Conservation (phyloP, 108 stramenopile genomes). For the Cylindrotheca closterium region DNA sequence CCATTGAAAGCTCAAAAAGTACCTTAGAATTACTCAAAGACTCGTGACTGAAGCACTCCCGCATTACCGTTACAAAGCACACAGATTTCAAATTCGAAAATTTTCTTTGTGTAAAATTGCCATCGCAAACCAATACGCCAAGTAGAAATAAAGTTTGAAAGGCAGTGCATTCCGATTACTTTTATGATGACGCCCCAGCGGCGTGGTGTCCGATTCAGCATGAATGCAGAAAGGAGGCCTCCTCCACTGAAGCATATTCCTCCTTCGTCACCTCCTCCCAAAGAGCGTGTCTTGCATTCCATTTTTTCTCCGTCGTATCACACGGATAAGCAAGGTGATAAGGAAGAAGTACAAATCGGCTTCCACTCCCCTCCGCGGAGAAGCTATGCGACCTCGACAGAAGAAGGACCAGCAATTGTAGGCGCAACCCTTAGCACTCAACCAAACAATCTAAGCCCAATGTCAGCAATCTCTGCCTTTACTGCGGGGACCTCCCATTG, state of each 20-base stretch:
- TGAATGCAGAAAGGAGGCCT: background rate
- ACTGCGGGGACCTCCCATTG: constrained; percentile 3
- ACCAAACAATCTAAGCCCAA: constrained; percentile 16
- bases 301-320: background rate
- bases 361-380: background rate
- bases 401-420: background rate
- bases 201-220: constrained; percentile 19
- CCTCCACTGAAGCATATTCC: background rate
- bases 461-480: constrained; percentile 29
- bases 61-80: too few species aligned
- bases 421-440: background rate
- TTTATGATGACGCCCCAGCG: constrained; percentile 13
- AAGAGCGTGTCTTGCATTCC: background rate
- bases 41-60: too few species aligned
- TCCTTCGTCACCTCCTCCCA: background rate
- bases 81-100: too few species aligned
- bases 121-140: too few species aligned
- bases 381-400: background rate
- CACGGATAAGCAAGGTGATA: background rate
- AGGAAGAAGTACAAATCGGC: background rate
- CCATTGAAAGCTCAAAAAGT: too few species aligned
- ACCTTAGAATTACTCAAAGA: too few species aligned
- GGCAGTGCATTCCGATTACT: background rate
- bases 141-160: background rate
- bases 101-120: too few species aligned